A percentile compares a stretch with the other conserved stretches of the same genome.
These are phyloP conservation scores for Trichoderma aggressivum DNA, from an alignment of 2,329 filamentous ascomycete species.

Conservation along the genomic window DNA sequence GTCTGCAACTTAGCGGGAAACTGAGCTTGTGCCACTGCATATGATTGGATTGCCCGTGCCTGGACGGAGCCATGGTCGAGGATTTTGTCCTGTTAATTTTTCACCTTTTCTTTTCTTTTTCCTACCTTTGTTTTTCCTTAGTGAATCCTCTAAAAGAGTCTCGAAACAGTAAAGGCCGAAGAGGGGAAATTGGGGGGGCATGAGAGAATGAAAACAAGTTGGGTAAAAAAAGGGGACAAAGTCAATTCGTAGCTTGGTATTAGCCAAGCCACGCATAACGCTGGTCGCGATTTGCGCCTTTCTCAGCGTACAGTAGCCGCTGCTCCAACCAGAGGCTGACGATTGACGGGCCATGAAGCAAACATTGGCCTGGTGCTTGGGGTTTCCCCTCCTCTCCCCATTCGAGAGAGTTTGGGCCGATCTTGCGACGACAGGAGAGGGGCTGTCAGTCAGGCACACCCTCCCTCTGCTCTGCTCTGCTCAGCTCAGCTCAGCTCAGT, in stretches of 20 bases:
- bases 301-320: background rate
- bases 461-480: background rate
- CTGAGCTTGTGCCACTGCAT: slow-evolving; percentile 16
- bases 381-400: background rate
- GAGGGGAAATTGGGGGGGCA: background rate
- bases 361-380: background rate
- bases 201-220: background rate
- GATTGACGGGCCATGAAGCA: background rate
- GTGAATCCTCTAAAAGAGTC: background rate
- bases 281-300: slow-evolving; percentile 15
- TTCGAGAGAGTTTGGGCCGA: slow-evolving; percentile 13
- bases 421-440: slow-evolving; percentile 12
- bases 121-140: background rate
- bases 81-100: background rate
- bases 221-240: background rate
- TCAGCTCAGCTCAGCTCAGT: background rate
- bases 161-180: slow-evolving; percentile 15
- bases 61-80: background rate
- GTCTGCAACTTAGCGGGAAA: slow-evolving; percentile 16
- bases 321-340: background rate
- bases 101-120: background rate
- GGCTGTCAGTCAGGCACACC: slow-evolving; percentile 14
- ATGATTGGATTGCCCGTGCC: slow-evolving; percentile 13
- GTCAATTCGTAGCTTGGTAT: background rate
- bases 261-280: slow-evolving; percentile 12